A percentile compares a stretch with the other conserved stretches of the same genome.
phyloP scores from a whole-genome alignment of 768 basidiomycete genomes.

The Cytidiella melzeri region DNA sequence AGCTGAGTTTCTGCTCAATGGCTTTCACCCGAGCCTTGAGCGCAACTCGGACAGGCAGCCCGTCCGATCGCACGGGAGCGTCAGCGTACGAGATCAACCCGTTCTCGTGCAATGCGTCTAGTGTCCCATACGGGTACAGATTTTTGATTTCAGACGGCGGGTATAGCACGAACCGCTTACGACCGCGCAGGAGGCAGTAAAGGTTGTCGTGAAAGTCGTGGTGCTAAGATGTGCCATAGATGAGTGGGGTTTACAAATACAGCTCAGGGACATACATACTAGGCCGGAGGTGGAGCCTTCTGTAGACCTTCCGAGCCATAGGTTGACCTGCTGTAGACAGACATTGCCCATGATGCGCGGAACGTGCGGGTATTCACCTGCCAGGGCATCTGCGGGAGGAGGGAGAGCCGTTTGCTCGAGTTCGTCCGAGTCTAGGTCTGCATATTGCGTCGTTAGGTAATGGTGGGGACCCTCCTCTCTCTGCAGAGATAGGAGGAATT shows the following conservation, averaged over 20 bases:
- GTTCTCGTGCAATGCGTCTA: conserved; percentile 21
- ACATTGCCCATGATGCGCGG: conserved; percentile 25
- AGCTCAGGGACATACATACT: conserved; percentile 12
- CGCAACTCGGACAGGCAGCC: conserved; percentile 19
- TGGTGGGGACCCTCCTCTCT: conserved; percentile 15
- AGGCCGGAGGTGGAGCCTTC: conserved; percentile 26
- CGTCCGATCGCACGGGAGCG: conserved; percentile 22
- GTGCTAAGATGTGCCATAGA: no score
- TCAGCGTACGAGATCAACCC: conserved; percentile 25
- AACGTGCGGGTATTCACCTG: conserved; percentile 22
- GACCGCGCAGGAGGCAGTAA: conserved; percentile 24
- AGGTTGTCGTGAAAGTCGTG: conserved; percentile 30
- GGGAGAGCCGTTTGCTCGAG: conserved; percentile 22
- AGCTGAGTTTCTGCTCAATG: conserved; percentile 18
- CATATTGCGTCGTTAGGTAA: conserved; percentile 28
- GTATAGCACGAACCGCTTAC: conserved; percentile 28
- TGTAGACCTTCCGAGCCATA: conserved; percentile 26
- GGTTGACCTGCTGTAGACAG: conserved; percentile 27
- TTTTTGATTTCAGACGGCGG: conserved; percentile 20
- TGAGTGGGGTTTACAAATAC: no score
- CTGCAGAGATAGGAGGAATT: conserved; percentile 17
- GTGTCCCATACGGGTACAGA: conserved; percentile 22
- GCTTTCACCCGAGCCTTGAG: conserved; percentile 20
- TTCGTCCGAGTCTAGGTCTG: conserved; percentile 19
- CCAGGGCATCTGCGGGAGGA: conserved; percentile 23